Conservation (phyloP, 345 rosid genomes). For the Syzygium oleosum region DNA sequence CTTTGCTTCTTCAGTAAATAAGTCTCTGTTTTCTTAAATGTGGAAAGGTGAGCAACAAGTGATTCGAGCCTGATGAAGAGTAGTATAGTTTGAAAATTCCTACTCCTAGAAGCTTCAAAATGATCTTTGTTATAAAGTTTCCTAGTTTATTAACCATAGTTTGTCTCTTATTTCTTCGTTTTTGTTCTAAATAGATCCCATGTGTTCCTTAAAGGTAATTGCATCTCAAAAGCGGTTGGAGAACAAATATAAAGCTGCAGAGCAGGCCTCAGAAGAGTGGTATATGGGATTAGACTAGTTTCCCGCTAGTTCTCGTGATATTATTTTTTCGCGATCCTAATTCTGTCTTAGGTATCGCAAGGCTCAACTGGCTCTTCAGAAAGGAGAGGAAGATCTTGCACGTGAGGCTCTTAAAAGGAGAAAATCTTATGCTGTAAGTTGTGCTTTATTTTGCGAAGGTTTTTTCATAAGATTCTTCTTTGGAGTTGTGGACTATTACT, state of each 20-base stretch:
- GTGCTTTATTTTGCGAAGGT: not conserved
- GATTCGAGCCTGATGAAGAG: not conserved
- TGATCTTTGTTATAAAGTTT: not conserved
- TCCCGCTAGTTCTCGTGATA: not conserved
- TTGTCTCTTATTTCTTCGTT: not conserved
- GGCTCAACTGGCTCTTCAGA: conserved; percentile 73
- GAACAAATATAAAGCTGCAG: conserved; percentile 63
- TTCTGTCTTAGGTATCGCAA: conserved; percentile 48
- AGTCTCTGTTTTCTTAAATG: not conserved
- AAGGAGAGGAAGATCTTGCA: conserved; percentile 84
- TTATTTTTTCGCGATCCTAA: not conserved
- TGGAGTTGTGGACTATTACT: not conserved
- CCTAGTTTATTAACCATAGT: not conserved
- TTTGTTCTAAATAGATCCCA: not conserved
- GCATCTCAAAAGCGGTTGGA: conserved; percentile 76
- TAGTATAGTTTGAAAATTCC: not conserved
- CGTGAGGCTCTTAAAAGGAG: conserved; percentile 86
- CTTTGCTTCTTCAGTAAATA: not conserved
- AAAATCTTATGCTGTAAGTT: conserved; percentile 61
- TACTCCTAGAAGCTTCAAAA: not conserved
- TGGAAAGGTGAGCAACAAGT: not conserved
- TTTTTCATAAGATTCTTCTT: not conserved
- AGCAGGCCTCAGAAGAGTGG: conserved; percentile 75
- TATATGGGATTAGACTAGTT: conserved; percentile 1
- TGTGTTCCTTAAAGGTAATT: conserved; percentile 34